Percentiles rank a stretch among this genome's conserved stretches.
Evolutionary conservation across 1,139 yeast species (phyloP).

Genomic region (Pichia norvegensis): DNA sequence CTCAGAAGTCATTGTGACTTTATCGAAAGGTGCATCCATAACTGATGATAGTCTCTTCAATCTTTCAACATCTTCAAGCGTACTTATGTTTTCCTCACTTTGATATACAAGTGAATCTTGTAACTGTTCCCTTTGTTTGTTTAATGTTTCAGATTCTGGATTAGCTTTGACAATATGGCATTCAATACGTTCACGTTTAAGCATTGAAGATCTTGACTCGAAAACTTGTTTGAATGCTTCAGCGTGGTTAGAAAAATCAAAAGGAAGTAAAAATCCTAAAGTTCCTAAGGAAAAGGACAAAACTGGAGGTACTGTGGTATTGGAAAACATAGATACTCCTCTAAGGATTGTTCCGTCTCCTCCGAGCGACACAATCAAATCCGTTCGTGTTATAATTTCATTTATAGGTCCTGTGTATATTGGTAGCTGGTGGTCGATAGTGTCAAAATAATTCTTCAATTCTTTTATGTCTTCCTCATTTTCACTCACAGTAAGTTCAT

Average conservation of each 20-base stretch:
- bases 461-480: constrained; percentile 12
- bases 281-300: constrained; percentile 88
- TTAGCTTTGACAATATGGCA: constrained; percentile 53
- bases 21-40: constrained; percentile 15
- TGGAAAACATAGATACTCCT: constrained; percentile 51
- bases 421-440: constrained; percentile 15
- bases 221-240: constrained; percentile 61
- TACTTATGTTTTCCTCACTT: constrained; percentile 1
- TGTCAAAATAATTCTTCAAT: constrained; percentile 11
- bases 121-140: constrained; percentile 9
- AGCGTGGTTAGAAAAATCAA: constrained; percentile 56
- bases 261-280: constrained; percentile 82
- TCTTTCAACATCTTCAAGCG: constrained; percentile 11
- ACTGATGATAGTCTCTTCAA: constrained; percentile 13
- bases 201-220: constrained; percentile 57
- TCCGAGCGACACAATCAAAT: constrained; percentile 76
- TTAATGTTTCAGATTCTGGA: constrained; percentile 7
- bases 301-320: constrained; percentile 75
- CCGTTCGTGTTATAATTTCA: constrained; percentile 53
- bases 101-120: constrained; percentile 6
- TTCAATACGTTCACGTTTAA: constrained; percentile 69
- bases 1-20: constrained; percentile 2
- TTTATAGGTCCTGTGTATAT: constrained; percentile 52
- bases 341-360: constrained; percentile 89
- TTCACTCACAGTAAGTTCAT: background rate